Percentiles rank a stretch among this genome's conserved stretches.
Conservation (phyloP, 768 basidiomycete species). For the Solioccasus polychromus region DNA sequence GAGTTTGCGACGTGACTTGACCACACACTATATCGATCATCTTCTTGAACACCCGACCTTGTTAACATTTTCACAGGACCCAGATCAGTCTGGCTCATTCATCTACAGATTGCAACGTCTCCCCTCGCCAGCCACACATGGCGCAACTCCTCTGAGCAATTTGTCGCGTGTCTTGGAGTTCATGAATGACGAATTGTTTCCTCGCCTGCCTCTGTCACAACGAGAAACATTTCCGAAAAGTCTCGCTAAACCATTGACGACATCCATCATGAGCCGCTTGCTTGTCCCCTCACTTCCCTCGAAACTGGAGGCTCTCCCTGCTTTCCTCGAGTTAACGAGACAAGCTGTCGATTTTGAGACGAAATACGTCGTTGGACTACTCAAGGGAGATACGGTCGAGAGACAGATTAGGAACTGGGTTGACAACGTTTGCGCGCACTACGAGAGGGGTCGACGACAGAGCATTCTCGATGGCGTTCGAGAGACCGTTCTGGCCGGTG, state of each 20-base stretch:
- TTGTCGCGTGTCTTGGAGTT: slow-evolving; percentile 61
- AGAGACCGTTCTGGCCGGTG: slow-evolving; percentile 43
- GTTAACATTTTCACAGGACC: slow-evolving; percentile 36
- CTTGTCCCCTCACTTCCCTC: slow-evolving; percentile 71
- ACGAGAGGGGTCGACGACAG: slow-evolving; percentile 72
- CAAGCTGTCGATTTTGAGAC: slow-evolving; percentile 69
- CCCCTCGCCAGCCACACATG: slow-evolving; percentile 40
- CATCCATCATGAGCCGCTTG: slow-evolving; percentile 60
- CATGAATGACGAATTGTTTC: slow-evolving; percentile 55
- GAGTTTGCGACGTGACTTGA: slow-evolving; percentile 64
- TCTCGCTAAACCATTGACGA: slow-evolving; percentile 58
- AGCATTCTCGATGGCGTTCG: slow-evolving; percentile 65
- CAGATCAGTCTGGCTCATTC: slow-evolving; percentile 29
- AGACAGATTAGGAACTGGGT: slow-evolving; percentile 66
- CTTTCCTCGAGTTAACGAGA: slow-evolving; percentile 56
- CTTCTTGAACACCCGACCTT: slow-evolving; percentile 52
- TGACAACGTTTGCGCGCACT: slow-evolving; percentile 65
- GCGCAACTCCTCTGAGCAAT: slow-evolving; percentile 45
- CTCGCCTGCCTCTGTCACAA: slow-evolving; percentile 49
- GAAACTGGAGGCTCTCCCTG: slow-evolving; percentile 53
- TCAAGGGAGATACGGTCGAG: slow-evolving; percentile 48
- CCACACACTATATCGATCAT: slow-evolving; percentile 55
- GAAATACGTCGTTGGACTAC: slow-evolving; percentile 44
- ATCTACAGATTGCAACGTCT: slow-evolving; percentile 49
- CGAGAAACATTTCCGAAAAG: slow-evolving; percentile 47